Percentiles rank a stretch among this genome's conserved stretches.
Conservation (phyloP, 2,329 filamentous ascomycete species). For the Pyrenophora seminiperda region DNA sequence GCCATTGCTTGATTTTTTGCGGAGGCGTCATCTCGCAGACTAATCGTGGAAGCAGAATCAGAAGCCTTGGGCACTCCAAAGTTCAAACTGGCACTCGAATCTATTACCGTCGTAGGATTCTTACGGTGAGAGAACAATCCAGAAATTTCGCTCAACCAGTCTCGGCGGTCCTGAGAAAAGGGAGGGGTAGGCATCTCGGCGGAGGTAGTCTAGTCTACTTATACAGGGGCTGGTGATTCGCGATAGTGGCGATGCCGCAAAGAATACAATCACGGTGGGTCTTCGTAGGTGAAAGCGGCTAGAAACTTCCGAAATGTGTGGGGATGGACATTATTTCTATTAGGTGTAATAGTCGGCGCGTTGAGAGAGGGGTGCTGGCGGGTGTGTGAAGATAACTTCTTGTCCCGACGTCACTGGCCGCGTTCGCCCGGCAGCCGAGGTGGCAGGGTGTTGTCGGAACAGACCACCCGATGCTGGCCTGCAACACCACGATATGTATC, state of each 20-base stretch:
- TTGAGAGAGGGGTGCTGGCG: constrained; percentile 68
- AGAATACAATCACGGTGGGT: constrained; percentile 8
- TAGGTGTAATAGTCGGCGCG: constrained; percentile 16
- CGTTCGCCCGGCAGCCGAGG: constrained; percentile 37
- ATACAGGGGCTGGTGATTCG: not conserved
- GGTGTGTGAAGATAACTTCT: constrained; percentile 64
- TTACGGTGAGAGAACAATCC: constrained; percentile 31
- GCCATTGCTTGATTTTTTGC: constrained; percentile 49
- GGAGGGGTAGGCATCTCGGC: constrained; percentile 43
- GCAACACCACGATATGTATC: constrained; percentile 13
- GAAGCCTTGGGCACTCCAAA: constrained; percentile 12
- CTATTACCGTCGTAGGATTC: constrained; percentile 15
- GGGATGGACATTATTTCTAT: constrained; percentile 26
- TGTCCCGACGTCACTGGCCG: constrained; percentile 71
- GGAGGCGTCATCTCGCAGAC: constrained; percentile 28
- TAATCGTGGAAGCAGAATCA: constrained; percentile 18
- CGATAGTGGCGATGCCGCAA: constrained; percentile 7
- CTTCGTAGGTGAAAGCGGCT: constrained; percentile 6
- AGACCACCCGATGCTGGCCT: constrained; percentile 15
- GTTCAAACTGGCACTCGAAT: constrained; percentile 8
- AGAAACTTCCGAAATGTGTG: constrained; percentile 20
- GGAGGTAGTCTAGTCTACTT: constrained; percentile 5
- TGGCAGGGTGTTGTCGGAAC: constrained; percentile 16
- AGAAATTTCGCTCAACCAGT: constrained; percentile 43
- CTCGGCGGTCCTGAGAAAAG: constrained; percentile 44